Conservation (phyloP, 169 alveolate species). For the Babesia ovis region DNA sequence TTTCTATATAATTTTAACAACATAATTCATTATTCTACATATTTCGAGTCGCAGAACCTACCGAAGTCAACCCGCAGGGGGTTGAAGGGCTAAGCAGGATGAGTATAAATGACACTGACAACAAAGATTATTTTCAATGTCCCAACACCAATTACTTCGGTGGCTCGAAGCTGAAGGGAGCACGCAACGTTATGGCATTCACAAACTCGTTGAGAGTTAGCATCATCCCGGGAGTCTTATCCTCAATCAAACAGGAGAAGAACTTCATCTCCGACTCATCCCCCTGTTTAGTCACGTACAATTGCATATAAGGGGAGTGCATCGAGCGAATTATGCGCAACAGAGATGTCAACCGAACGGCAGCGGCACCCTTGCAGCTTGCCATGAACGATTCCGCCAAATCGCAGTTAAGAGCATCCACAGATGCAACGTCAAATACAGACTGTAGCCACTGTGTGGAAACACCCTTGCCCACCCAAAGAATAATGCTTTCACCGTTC, state of each 20-base stretch:
- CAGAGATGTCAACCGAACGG: conserved; percentile 71
- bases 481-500: conserved; percentile 84
- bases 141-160: neutral
- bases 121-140: conserved; percentile 11
- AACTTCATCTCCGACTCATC: conserved; percentile 77
- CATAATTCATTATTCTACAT: too few relatives aligned
- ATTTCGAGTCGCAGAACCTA: too few relatives aligned
- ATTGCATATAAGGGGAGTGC: conserved; percentile 74
- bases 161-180: conserved; percentile 35
- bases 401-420: conserved; percentile 80
- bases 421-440: conserved; percentile 78
- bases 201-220: conserved; percentile 74
- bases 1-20: too few relatives aligned
- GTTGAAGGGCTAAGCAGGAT: too few relatives aligned
- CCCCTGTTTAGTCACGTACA: conserved; percentile 79
- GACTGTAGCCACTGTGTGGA: conserved; percentile 80
- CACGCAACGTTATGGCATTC: conserved; percentile 55
- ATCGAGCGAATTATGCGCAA: conserved; percentile 70
- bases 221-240: conserved; percentile 80
- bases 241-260: conserved; percentile 73
- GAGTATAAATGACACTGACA: too few relatives aligned
- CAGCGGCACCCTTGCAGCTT: conserved; percentile 68
- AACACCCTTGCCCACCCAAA: conserved; percentile 88
- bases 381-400: conserved; percentile 79
- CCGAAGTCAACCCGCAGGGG: too few relatives aligned